Evolutionary conservation across 176 grass and related monocot species (phyloP).

Genomic region (Sorghum bicolor): Sorghum_bicolor_NCBIv3 NC_012870.2:79241501-79242000

Average conservation of each 20-base stretch:
- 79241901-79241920: conserved; percentile 16
- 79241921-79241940: background rate
- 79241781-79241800: conserved; percentile 22
- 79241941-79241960: conserved; percentile 17
- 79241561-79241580: conserved; percentile 36
- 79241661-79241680: background rate
- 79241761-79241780: conserved; percentile 24
- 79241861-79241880: conserved; percentile 15
- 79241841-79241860: conserved; percentile 32
- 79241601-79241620: conserved; percentile 36
- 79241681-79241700: conserved; percentile 24
- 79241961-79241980: conserved; percentile 10
- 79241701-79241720: conserved; percentile 13
- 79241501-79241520: conserved; percentile 13
- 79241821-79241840: conserved; percentile 22
- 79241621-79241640: background rate
- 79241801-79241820: conserved; percentile 40
- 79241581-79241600: conserved; percentile 3
- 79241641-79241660: conserved; percentile 3
- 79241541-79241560: conserved; percentile 29
- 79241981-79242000: conserved; percentile 3
- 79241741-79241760: conserved; percentile 13
- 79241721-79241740: background rate
- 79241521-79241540: conserved; percentile 13
- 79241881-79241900: conserved; percentile 3